phyloP scores from a whole-genome alignment of 306 rosid genomes.

The Notholithocarpus densiflorus region DNA sequence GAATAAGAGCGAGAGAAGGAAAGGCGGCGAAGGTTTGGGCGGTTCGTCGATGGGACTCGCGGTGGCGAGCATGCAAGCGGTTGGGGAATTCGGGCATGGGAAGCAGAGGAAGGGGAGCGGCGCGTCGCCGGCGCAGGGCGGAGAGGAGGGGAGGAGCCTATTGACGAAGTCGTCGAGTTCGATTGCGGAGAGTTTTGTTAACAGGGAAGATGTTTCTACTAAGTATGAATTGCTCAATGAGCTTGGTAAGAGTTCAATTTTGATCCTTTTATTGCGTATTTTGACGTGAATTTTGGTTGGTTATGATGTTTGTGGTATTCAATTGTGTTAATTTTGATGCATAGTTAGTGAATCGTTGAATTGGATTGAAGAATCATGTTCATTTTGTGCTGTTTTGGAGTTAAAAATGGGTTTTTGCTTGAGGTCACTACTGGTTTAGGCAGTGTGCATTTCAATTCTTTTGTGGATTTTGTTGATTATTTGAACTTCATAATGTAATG shows the following conservation, averaged over 20 bases:
- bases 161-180: slow-evolving; percentile 73
- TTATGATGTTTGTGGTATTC: neutral
- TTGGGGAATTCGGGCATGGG: slow-evolving; percentile 69
- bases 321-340: neutral
- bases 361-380: neutral
- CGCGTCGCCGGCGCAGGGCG: slow-evolving; percentile 57
- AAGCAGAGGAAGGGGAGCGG: slow-evolving; percentile 66
- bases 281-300: neutral
- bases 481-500: neutral
- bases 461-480: neutral
- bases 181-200: slow-evolving; percentile 75
- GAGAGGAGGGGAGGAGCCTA: slow-evolving; percentile 48
- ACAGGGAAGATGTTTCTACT: slow-evolving; percentile 79
- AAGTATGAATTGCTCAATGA: slow-evolving; percentile 96
- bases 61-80: slow-evolving; percentile 92
- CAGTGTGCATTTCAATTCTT: neutral
- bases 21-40: slow-evolving; percentile 16
- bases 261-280: neutral
- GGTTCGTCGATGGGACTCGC: slow-evolving; percentile 75
- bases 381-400: neutral
- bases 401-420: too few relatives aligned
- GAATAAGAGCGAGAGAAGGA: slow-evolving; percentile 54
- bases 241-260: slow-evolving; percentile 51
- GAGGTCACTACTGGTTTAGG: too few relatives aligned
- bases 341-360: neutral